Evolutionary conservation across 163 green algal species (phyloP).

Genomic region (Scenedesmus sp.): DNA sequence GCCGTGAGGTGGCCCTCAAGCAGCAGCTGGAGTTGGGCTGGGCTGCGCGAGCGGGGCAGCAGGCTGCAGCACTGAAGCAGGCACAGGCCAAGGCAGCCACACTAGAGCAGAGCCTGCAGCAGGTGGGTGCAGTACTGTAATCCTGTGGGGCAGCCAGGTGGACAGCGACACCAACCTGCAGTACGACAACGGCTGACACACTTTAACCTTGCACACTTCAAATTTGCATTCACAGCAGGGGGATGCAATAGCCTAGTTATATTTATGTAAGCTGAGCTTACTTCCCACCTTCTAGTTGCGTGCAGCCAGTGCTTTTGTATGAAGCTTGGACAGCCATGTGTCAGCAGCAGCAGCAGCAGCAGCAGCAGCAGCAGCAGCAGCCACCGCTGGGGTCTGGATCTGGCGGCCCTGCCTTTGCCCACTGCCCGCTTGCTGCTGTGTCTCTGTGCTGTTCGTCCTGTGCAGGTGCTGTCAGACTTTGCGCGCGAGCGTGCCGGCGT

Average conservation of each 20-base stretch:
- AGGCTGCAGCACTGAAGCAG: conserved; percentile 81
- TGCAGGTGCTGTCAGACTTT: conserved; percentile 74
- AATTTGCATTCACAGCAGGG: background rate
- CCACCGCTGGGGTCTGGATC: no score
- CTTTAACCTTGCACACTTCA: no score
- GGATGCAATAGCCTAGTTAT: no score
- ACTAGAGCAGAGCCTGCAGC: conserved; percentile 81
- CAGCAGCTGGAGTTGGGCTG: conserved; percentile 87
- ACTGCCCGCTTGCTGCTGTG: background rate
- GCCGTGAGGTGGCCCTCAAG: conserved; percentile 72
- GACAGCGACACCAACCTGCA: background rate
- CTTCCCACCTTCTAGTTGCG: no score
- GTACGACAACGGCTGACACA: background rate
- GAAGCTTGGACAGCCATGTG: no score
- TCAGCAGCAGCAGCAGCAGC: background rate
- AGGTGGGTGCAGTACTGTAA: conserved; percentile 8
- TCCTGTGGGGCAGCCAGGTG: no score
- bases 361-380: background rate
- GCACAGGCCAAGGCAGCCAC: conserved; percentile 65
- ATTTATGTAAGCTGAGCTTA: no score
- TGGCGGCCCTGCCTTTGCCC: background rate
- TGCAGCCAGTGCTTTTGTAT: no score
- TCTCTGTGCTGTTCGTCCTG: background rate
- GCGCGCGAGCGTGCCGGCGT: conserved; percentile 72
- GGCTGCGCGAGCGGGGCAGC: conserved; percentile 79